A percentile compares a stretch with the other conserved stretches of the same genome.
These are phyloP conservation scores for Laburnicola sp. DNA, from an alignment of 2,329 filamentous ascomycete species.

Conservation along the genomic window DNA sequence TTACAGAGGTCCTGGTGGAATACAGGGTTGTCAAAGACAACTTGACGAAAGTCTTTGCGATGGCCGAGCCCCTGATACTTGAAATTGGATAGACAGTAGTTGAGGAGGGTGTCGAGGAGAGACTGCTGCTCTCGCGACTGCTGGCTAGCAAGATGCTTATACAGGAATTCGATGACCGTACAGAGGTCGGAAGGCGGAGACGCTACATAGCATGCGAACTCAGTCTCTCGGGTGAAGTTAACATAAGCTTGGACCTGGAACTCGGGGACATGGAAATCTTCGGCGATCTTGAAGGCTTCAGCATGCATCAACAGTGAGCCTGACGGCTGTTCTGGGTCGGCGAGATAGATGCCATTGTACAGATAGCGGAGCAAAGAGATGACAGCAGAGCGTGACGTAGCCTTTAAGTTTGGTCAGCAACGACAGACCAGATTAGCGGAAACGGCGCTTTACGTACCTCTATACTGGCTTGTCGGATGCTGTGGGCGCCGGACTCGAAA, in stretches of 20 bases:
- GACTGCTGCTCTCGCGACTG: slow-evolving; percentile 28
- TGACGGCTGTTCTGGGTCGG: slow-evolving; percentile 20
- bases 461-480: slow-evolving; percentile 41
- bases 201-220: slow-evolving; percentile 45
- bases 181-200: slow-evolving; percentile 46
- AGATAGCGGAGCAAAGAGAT: slow-evolving; percentile 48
- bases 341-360: slow-evolving; percentile 47
- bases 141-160: slow-evolving; percentile 28
- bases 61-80: slow-evolving; percentile 42
- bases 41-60: slow-evolving; percentile 41
- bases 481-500: slow-evolving; percentile 43
- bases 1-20: slow-evolving; percentile 49
- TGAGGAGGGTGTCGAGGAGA: slow-evolving; percentile 46
- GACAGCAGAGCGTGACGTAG: slow-evolving; percentile 36
- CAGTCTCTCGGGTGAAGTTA: slow-evolving; percentile 46
- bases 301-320: slow-evolving; percentile 46
- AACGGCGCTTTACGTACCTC: slow-evolving; percentile 21
- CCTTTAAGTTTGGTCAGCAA: slow-evolving; percentile 7
- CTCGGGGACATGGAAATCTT: slow-evolving; percentile 46
- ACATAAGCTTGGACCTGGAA: slow-evolving; percentile 46
- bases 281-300: slow-evolving; percentile 47
- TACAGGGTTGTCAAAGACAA: slow-evolving; percentile 41
- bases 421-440: background rate
- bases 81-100: slow-evolving; percentile 50
- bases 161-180: slow-evolving; percentile 45